Conservation (phyloP, 345 rosid genomes). For the Pugionium cornutum region DNA sequence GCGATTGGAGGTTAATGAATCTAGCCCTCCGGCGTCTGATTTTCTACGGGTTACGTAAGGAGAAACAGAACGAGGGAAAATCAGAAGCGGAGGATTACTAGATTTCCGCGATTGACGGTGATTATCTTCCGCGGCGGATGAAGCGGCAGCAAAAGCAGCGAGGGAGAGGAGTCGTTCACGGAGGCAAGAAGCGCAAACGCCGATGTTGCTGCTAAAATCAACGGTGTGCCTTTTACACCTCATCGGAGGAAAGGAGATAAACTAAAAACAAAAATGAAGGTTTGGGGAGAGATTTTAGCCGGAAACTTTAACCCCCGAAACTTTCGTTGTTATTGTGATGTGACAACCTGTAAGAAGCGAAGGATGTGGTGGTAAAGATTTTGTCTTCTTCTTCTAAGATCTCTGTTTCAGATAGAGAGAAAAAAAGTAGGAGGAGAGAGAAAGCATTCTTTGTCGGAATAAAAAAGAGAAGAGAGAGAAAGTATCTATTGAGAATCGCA, state of each 20-base stretch:
- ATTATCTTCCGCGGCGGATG: constrained; percentile 36
- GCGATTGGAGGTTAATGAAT: constrained; percentile 12
- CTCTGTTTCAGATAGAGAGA: constrained; percentile 25
- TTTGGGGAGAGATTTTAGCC: not conserved
- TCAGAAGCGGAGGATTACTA: constrained; percentile 44
- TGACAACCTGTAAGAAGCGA: constrained; percentile 36
- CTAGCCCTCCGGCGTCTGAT: constrained; percentile 46
- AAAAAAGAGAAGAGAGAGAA: constrained; percentile 8
- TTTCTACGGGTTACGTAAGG: constrained; percentile 66
- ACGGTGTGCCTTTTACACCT: constrained; percentile 71
- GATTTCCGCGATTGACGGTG: constrained; percentile 31
- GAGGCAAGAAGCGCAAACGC: constrained; percentile 94
- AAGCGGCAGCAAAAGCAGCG: constrained; percentile 56
- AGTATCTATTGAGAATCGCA: constrained; percentile 8
- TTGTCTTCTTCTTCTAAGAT: constrained; percentile 34
- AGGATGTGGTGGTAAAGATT: constrained; percentile 32
- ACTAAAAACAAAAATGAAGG: not conserved
- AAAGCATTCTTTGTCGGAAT: constrained; percentile 15
- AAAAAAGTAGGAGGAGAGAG: constrained; percentile 1
- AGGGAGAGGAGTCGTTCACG: constrained; percentile 64
- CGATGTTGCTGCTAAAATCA: constrained; percentile 66
- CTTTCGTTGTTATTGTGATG: constrained; percentile 31
- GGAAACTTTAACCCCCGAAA: not conserved
- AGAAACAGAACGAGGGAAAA: constrained; percentile 80
- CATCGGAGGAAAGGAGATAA: constrained; percentile 43